These are phyloP conservation scores for Cryphonectria radicalis DNA, from an alignment of 2,329 filamentous ascomycete genomes.

Conservation along the genomic window DNA sequence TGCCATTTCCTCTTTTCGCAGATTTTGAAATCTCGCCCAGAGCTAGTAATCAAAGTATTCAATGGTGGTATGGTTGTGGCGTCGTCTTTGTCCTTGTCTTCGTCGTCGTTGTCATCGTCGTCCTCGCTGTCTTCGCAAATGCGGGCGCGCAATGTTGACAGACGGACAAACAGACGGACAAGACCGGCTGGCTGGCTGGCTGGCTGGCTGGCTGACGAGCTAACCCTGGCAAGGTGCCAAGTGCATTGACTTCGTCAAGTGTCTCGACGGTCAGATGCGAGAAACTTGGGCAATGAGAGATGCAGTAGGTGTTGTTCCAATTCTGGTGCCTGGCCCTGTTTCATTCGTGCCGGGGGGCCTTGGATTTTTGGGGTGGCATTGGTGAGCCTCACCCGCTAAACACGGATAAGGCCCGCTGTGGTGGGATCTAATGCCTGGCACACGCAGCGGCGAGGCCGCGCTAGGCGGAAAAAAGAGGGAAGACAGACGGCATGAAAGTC, in stretches of 20 bases:
- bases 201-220: constrained; percentile 16
- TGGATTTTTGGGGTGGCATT: background rate
- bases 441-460: constrained; percentile 4
- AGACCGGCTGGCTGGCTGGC: background rate
- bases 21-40: background rate
- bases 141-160: constrained; percentile 3
- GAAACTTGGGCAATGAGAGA: background rate
- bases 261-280: constrained; percentile 1
- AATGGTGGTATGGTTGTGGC: background rate
- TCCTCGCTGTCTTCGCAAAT: constrained; percentile 3
- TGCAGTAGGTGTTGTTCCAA: background rate
- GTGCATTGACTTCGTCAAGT: constrained; percentile 9
- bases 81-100: background rate
- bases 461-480: background rate
- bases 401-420: background rate
- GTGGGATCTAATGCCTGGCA: background rate
- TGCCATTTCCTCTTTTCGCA: constrained; percentile 18
- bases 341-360: constrained; percentile 11
- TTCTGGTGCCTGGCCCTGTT: constrained; percentile 14
- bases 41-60: background rate
- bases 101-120: background rate
- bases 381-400: constrained; percentile 11
- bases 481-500: constrained; percentile 1
- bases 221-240: constrained; percentile 17
- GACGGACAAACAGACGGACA: background rate